Evolutionary conservation across 768 basidiomycete genomes (phyloP), one percentile per base, ranked within the genome.

Genomic region (Tricholoma furcatifolium): DNA sequence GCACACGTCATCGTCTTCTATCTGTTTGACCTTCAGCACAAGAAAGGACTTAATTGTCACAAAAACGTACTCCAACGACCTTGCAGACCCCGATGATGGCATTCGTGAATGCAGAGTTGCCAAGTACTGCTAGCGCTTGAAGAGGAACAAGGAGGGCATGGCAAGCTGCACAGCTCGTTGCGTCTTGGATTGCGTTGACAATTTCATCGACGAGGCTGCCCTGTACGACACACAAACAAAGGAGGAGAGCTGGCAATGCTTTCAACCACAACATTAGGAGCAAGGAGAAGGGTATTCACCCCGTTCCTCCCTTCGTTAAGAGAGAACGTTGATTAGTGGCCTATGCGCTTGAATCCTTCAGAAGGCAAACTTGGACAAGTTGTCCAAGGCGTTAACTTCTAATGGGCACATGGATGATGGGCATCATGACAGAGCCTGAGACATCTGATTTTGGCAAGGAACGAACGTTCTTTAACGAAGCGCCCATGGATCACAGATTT

Each of bases 1-100:
- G 61, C 84, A 86, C 15, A 86, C 81, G 60, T 86, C 83, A 6
- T 69, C 66, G 60, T 83, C 82, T 59, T 78, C 73, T 5, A 78
- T 65, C 82, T 82, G 38, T 5, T 5, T 9, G 18, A 18, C n/a
- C 5, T 41, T 41, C 5, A 41, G 31, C 30, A 31, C 24, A 7
- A 27, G n/a, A 18, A 6, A 11, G 23, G 1, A 7, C 7, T 20
- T 23, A 32, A 15, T n/a, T 12, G 5, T 43, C 9, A 23, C 46
- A 34, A 35, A 14, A 18, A 42, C 51, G 34, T 36, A 78, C 81
- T 45, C 70, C 66, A 2, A 74, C 53, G 20, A 62, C 62, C 46
- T 76, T 68, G 63, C 83, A 84, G 15, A 83, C 67, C 5, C 67
- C 62, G 24, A 70, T 70, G 38, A 83, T 59, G 0, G 76, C 68